A percentile compares a stretch with the other conserved stretches of the same genome.
Evolutionary conservation across 1,284 basidiomycete species (phyloP).

Genomic region (Tylopilus sp.): DNA sequence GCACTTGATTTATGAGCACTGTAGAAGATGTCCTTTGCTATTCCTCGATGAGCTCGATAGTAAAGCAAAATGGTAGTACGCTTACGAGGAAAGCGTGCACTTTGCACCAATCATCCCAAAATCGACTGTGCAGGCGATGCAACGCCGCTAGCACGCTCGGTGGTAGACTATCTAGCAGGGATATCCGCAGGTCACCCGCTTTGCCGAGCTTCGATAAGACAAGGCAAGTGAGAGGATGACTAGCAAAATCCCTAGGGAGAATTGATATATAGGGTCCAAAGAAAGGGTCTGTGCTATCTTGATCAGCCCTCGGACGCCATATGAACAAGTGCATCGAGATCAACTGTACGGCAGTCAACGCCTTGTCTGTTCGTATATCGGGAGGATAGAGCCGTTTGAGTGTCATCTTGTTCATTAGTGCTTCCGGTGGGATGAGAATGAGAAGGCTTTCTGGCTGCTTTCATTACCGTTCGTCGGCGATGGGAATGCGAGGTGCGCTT

Average conservation of each 20-base stretch:
- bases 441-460: conserved; percentile 51
- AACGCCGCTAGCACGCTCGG: conserved; percentile 47
- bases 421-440: conserved; percentile 63
- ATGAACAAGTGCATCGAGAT: conserved; percentile 61
- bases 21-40: conserved; percentile 13
- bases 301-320: conserved; percentile 39
- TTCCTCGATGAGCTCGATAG: not conserved
- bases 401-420: conserved; percentile 67
- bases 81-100: conserved; percentile 48
- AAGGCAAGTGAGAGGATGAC: conserved; percentile 75
- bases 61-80: not conserved
- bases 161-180: conserved; percentile 46
- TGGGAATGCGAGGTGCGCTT: conserved; percentile 12
- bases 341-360: conserved; percentile 53
- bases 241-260: conserved; percentile 62
- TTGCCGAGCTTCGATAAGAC: conserved; percentile 28
- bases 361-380: conserved; percentile 15
- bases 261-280: conserved; percentile 75
- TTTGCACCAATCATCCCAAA: conserved; percentile 54
- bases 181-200: conserved; percentile 14
- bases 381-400: conserved; percentile 51
- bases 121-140: conserved; percentile 46
- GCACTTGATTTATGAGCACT: not conserved
- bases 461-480: not conserved
- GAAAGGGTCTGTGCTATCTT: conserved; percentile 47